Evolutionary conservation across 805 yeast species (phyloP).

Genomic region (Yarrowia sp.): DNA sequence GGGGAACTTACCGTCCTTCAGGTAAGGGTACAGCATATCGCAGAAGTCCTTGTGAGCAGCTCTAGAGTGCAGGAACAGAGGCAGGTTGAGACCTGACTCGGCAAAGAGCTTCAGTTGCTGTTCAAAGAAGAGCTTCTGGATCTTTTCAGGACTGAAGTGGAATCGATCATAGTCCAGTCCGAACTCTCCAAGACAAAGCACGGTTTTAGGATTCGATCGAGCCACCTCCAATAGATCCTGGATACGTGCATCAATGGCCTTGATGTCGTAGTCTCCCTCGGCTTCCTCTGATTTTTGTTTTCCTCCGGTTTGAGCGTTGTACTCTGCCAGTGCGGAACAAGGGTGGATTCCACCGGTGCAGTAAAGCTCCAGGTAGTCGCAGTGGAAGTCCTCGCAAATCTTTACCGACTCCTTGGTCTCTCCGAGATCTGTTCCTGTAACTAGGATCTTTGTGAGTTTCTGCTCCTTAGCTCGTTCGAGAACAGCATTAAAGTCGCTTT

Average conservation of each 20-base stretch:
- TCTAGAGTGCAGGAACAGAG: slow-evolving; percentile 88
- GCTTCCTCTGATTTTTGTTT: slow-evolving; percentile 29
- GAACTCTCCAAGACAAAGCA: slow-evolving; percentile 89
- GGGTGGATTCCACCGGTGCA: slow-evolving; percentile 96
- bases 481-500: slow-evolving; percentile 61
- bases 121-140: slow-evolving; percentile 65
- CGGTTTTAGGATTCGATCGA: slow-evolving; percentile 44
- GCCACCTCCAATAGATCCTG: slow-evolving; percentile 51
- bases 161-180: slow-evolving; percentile 94
- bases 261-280: slow-evolving; percentile 1
- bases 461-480: slow-evolving; percentile 61
- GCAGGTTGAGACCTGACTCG: slow-evolving; percentile 53
- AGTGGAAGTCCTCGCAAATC: slow-evolving; percentile 45
- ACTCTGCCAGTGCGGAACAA: slow-evolving; percentile 67
- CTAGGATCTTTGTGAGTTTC: slow-evolving; percentile 64
- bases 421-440: slow-evolving; percentile 75
- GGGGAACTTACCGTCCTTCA: slow-evolving; percentile 41
- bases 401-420: slow-evolving; percentile 65
- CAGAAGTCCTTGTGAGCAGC: slow-evolving; percentile 79
- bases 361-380: slow-evolving; percentile 38
- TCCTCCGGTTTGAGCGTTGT: slow-evolving; percentile 33
- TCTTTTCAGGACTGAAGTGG: slow-evolving; percentile 63
- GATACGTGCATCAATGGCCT: slow-evolving; percentile 41
- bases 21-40: slow-evolving; percentile 57
- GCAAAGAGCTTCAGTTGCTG: slow-evolving; percentile 67